Base-by-base conservation (phyloP, 352 stramenopile species). In the Pythium rishiriense region DNA sequence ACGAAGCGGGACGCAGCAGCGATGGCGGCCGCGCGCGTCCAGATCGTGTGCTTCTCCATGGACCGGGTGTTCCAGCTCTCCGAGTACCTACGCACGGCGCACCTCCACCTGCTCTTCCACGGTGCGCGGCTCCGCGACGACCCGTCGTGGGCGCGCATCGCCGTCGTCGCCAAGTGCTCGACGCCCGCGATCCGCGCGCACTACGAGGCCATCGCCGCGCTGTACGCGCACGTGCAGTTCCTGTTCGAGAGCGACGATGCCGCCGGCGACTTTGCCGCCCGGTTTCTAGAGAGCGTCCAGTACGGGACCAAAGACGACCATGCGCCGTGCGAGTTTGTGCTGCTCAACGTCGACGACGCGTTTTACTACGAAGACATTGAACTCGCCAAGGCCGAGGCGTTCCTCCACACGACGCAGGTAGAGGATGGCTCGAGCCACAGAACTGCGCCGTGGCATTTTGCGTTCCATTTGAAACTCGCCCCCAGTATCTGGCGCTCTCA, bases 401-500 rank as follows among this genome's bases (percentile, higher is more conserved):
- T 74, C 15, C 41, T 74, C 15, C 37, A 37, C 26, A 15, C 46
- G 29, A 28, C 17, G 29, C 21, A 41, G 9, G 15, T 24, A 6
- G n/a, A 49, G 12, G n/a, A 49, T 15, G 12, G 3, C 19, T 28
- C 31, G n/a, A 57, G 46, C 29, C 24, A 54, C 6, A 21, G 6
- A 9, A 8, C 9, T 11, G 14, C 49, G 19, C 19, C n/a, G 14
- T 83, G 47, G 70, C 62, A 76, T 59, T 89, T 87, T 63, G 73
- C 69, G 28, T 88, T 96, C 60, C 73, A 96, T 41, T 50, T 91
- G 15, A 91, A 90, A 47, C 76, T 96, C 26, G 73, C 89, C 35
- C 80, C 81, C 21, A 87, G 80, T 58, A 92, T 95, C 60, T 87
- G 74, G 60, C 87, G 72, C 35, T 92, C 78, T 54, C 85, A 96